Base-by-base conservation (phyloP, 805 yeast genomes). In the Grigorovia jiainica region DNA sequence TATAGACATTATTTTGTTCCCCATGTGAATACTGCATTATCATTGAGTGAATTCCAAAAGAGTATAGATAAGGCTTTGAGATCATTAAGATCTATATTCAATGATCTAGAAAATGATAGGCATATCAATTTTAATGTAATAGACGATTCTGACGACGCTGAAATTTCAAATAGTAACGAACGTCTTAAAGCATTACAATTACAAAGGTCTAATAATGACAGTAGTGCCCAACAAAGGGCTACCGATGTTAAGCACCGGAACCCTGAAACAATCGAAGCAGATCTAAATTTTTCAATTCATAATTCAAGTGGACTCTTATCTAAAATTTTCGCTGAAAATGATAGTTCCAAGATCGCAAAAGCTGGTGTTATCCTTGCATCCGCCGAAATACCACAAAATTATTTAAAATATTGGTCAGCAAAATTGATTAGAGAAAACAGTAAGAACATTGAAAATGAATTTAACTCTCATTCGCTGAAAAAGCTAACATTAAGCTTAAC, bases 351-450 rank as follows among this genome's bases (percentile, higher is more conserved):
- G 11, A 17, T 34, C 4, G 47, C 36, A 6, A 54, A 49, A 31
- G 43, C 47, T 23, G 68, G 68, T 1, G 21, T 60, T 23, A 51
- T 65, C 3, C 36, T 55, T 3, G 48, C 61, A 3, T 42, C 53
- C 3, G 45, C 64, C 1, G 45, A 41, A 1, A 42, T 57, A n/a
- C 67, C 68, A 13, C 51, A 51, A 35, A 57, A 54, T 37, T 62
- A 64, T 39, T 44, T 64, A 18, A 58, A 62, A 5, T 65, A 64
- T 42, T 48, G 52, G 18, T 50, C 66, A 7, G 68, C 69, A 8
- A 44, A 57, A 2, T 41, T 66, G 31, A 47, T 65, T 32, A 47
- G 47, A 23, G 61, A 58, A 41, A 55, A 61, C 2, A 66, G 65
- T 45, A 47, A 44, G n/a, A 44, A 49, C 7, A 42, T 53, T 2